Percentiles rank a stretch among this genome's conserved stretches.
phyloP scores from a whole-genome alignment of 805 yeast genomes.

The Ogataea sp. region DNA sequence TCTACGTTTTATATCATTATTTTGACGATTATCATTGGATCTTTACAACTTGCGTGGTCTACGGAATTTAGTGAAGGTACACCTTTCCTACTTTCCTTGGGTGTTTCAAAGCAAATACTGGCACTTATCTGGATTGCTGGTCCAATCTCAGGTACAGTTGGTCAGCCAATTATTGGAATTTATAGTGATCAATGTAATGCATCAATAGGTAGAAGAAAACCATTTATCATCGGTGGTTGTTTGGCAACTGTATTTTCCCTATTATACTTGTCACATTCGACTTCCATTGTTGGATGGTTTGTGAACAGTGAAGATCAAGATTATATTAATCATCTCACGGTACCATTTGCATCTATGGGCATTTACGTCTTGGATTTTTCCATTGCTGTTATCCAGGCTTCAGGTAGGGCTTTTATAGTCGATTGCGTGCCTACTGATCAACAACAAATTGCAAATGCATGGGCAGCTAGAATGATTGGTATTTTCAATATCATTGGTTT shows the following conservation, averaged over 20 bases:
- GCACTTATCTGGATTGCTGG: constrained; percentile 64
- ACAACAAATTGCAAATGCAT: constrained; percentile 53
- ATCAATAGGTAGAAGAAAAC: constrained; percentile 44
- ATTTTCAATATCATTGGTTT: constrained; percentile 52
- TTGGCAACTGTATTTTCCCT: constrained; percentile 38
- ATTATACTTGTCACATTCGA: constrained; percentile 36
- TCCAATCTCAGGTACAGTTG: constrained; percentile 53
- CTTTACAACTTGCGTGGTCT: constrained; percentile 58
- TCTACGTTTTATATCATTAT: constrained; percentile 35
- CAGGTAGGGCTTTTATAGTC: constrained; percentile 52
- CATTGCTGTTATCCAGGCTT: constrained; percentile 51
- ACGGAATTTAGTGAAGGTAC: constrained; percentile 59
- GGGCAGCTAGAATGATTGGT: constrained; percentile 62
- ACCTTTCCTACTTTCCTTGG: constrained; percentile 53
- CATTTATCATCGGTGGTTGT: constrained; percentile 50
- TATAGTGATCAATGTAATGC: constrained; percentile 43
- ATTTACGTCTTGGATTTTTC: constrained; percentile 50
- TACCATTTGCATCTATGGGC: constrained; percentile 45
- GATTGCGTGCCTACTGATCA: constrained; percentile 51
- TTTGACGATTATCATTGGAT: constrained; percentile 44
- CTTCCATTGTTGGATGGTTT: constrained; percentile 29
- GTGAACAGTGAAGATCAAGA: constrained; percentile 14
- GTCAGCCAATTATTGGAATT: constrained; percentile 58
- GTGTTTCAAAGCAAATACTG: constrained; percentile 45
- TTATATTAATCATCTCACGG: constrained; percentile 23